A percentile compares a stretch with the other conserved stretches of the same genome.
phyloP scores from a whole-genome alignment of 2,329 filamentous ascomycete species.

The Verticillium longisporum region DNA sequence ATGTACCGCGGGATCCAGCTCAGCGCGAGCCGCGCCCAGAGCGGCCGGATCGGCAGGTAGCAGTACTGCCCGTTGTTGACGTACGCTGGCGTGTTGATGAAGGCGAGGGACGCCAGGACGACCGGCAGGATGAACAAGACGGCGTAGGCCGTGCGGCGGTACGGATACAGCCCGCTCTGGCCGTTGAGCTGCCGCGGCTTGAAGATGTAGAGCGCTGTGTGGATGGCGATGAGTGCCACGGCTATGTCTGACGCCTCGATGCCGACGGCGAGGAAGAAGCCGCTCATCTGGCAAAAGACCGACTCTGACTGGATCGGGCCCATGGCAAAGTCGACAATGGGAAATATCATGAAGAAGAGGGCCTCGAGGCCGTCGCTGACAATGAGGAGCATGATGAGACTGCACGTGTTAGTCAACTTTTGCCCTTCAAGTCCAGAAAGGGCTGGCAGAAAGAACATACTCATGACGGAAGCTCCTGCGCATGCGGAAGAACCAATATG shows the following conservation, averaged over 20 bases:
- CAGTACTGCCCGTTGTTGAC: conserved; percentile 61
- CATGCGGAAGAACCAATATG: conserved; percentile 72
- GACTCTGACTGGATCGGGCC: conserved; percentile 44
- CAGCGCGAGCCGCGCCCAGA: conserved; percentile 63
- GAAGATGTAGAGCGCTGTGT: conserved; percentile 67
- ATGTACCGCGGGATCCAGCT: conserved; percentile 70
- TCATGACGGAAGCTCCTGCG: conserved; percentile 67
- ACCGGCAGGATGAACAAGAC: conserved; percentile 52
- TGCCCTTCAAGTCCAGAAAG: neutral
- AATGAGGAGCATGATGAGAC: conserved; percentile 68
- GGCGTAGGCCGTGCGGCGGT: conserved; percentile 52
- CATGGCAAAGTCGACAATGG: conserved; percentile 47
- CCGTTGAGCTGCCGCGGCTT: conserved; percentile 39
- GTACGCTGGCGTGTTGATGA: conserved; percentile 52
- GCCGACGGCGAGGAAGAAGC: conserved; percentile 60
- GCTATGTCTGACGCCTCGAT: conserved; percentile 66
- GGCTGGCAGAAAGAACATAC: conserved; percentile 32
- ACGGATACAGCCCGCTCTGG: conserved; percentile 61
- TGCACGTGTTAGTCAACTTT: conserved; percentile 20
- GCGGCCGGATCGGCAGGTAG: conserved; percentile 57
- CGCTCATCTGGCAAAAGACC: conserved; percentile 59
- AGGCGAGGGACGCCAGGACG: conserved; percentile 55
- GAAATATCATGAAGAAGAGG: conserved; percentile 60
- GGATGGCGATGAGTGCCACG: conserved; percentile 65
- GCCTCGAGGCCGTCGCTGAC: conserved; percentile 66